phyloP scores from a whole-genome alignment of 768 basidiomycete species.

The Boletus reticulatus region DNA sequence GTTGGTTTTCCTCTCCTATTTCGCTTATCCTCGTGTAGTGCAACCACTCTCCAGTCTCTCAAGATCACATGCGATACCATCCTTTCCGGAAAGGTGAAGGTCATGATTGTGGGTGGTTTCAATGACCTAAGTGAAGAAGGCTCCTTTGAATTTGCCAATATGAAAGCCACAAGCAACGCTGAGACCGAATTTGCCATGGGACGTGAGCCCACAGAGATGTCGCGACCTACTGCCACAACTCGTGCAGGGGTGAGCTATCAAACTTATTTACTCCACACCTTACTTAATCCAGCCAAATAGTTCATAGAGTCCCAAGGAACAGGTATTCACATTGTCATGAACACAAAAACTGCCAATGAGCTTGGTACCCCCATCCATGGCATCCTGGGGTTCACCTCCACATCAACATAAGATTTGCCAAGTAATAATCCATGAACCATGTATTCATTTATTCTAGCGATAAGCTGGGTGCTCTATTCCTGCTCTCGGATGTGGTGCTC shows the following conservation, averaged over 20 bases:
- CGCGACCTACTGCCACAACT: slow-evolving; percentile 93
- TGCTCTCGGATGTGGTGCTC: slow-evolving; percentile 91
- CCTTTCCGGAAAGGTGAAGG: slow-evolving; percentile 93
- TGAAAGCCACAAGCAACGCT: slow-evolving; percentile 98
- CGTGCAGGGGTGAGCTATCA: slow-evolving; percentile 75
- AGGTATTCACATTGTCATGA: slow-evolving; percentile 98
- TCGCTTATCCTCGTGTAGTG: slow-evolving; percentile 44
- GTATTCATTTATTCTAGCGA: slow-evolving; percentile 52
- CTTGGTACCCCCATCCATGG: slow-evolving; percentile 93
- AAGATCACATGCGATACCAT: slow-evolving; percentile 98
- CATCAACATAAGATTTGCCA: slow-evolving; percentile 72
- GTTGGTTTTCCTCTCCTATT: background rate
- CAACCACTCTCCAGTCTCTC: slow-evolving; percentile 95
- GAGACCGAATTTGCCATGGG: slow-evolving; percentile 99
- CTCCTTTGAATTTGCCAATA: slow-evolving; percentile 98
- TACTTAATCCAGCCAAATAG: slow-evolving; percentile 32
- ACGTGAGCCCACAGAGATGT: slow-evolving; percentile 98
- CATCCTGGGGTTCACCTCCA: slow-evolving; percentile 93
- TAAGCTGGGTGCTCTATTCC: slow-evolving; percentile 97
- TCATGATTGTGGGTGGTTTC: slow-evolving; percentile 99
- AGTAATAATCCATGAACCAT: background rate
- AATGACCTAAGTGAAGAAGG: slow-evolving; percentile 99
- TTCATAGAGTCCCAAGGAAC: slow-evolving; percentile 98
- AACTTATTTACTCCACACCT: background rate
- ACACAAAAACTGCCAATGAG: slow-evolving; percentile 91